Base-by-base conservation (phyloP, 768 basidiomycete species). In the Phlebiopsis flavidoalba region DNA sequence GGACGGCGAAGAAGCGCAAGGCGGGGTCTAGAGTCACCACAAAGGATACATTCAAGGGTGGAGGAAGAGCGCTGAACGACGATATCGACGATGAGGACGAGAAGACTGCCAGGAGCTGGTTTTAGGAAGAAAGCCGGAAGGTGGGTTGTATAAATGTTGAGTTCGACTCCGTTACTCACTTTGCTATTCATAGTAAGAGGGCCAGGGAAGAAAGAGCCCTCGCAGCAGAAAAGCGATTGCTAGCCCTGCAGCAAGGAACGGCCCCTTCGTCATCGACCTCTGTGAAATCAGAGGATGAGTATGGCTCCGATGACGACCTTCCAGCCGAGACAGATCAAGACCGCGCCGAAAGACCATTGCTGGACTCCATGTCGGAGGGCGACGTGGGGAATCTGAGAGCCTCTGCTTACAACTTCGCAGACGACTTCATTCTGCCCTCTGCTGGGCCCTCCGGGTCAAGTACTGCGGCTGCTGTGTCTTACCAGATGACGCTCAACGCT, bases 161-260 rank as follows among this genome's bases (percentile, higher is more conserved):
- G n/a, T n/a, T n/a, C n/a, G n/a, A 33, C 8, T 12, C 21, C 11
- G 26, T 10, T 50, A 26, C 47, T 19, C 37, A 49, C 52, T 5
- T 8, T 24, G 31, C 7, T 17, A 8, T 36, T 26, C 26, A 35
- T 67, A 94, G 91, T 70, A 91, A 91, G 70, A 80, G 87, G 35
- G 91, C 90, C 14, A 76, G 91, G 60, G 90, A 91, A 64, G 89
- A 91, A 69, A 80, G 91, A 59, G 91, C 89, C 1, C 64, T 84
- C 37, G 91, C 91, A n/a, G 83, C 82, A 7, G 89, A 93, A 72
- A 77, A 75, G 21, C 80, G 92, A 36, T 55, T 89, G 12, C 72
- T 72, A 53, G 76, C 78, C 8, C 66, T 85, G 50, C 78, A 80
- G 70, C 70, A 55, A 26, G 36, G 11, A 15, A 8, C 50, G 3